Conservation (phyloP, 768 basidiomycete genomes). For the Clitopilus passeckerianus region DNA sequence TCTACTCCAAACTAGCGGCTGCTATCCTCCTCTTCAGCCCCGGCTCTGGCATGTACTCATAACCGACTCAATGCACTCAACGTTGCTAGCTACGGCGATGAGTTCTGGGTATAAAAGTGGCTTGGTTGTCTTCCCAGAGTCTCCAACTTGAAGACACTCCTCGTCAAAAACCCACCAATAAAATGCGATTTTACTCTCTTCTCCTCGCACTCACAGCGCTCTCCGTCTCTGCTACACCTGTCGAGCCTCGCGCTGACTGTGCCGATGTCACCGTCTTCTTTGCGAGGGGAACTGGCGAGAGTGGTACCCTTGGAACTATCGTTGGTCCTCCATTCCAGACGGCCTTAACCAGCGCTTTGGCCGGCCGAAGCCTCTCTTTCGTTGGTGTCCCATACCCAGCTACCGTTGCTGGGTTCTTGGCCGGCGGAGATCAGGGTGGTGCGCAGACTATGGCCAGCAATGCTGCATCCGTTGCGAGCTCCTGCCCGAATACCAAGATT, state of each 20-base stretch:
- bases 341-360: slow-evolving; percentile 22
- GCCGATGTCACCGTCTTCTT: slow-evolving; percentile 29
- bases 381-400: slow-evolving; percentile 32
- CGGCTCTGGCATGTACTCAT: no score
- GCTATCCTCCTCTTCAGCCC: no score
- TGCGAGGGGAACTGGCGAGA: slow-evolving; percentile 31
- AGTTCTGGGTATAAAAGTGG: no score
- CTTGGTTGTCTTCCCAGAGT: no score
- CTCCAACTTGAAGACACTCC: no score
- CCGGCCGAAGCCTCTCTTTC: slow-evolving; percentile 25
- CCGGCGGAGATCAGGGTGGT: slow-evolving; percentile 29
- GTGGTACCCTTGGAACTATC: slow-evolving; percentile 24
- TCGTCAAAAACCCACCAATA: no score
- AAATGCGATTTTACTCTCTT: slow-evolving; percentile 11
- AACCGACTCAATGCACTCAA: no score
- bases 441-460: slow-evolving; percentile 26
- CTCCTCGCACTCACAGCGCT: slow-evolving; percentile 11
- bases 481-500: slow-evolving; percentile 26
- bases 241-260: slow-evolving; percentile 17
- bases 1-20: no score
- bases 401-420: slow-evolving; percentile 27
- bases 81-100: no score
- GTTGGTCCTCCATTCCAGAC: slow-evolving; percentile 32
- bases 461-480: slow-evolving; percentile 18
- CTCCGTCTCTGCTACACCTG: slow-evolving; percentile 15